A percentile compares a stretch with the other conserved stretches of the same genome.
These are phyloP conservation scores for Gossypium thurberi DNA, from an alignment of 345 rosid genomes.

Conservation along the genomic window DNA sequence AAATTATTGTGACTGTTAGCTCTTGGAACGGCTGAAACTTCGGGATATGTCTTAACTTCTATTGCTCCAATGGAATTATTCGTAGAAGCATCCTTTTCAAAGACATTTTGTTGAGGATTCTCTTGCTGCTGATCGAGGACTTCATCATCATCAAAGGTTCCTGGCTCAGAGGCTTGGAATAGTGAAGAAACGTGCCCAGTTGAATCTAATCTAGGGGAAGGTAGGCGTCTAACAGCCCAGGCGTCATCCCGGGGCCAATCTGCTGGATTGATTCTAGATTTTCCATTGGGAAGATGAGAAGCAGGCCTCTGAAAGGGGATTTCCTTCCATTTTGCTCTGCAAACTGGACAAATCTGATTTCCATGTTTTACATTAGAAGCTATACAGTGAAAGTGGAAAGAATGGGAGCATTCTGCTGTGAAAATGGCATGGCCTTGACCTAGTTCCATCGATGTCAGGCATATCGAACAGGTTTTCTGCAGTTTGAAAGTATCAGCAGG, in stretches of 20 bases:
- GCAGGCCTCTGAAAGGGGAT: conserved; percentile 61
- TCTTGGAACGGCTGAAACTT: conserved; percentile 52
- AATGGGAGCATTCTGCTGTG: conserved; percentile 95
- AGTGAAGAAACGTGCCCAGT: conserved; percentile 43
- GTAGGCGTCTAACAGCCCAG: conserved; percentile 52
- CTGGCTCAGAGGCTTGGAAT: conserved; percentile 53
- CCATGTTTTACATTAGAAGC: conserved; percentile 85
- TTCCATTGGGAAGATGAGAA: conserved; percentile 32
- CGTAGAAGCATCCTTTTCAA: conserved; percentile 20
- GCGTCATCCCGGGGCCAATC: conserved; percentile 59
- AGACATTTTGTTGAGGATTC: conserved; percentile 16
- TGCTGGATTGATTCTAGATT: conserved; percentile 34
- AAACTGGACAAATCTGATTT: conserved; percentile 71
- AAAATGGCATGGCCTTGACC: conserved; percentile 95
- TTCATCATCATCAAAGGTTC: conserved; percentile 76
- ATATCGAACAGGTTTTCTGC: conserved; percentile 90
- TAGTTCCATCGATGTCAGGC: conserved; percentile 64
- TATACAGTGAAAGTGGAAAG: conserved; percentile 95
- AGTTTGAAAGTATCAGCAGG: conserved; percentile 16
- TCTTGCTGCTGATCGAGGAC: conserved; percentile 40
- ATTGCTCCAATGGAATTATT: conserved; percentile 28
- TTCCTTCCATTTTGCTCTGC: conserved; percentile 55
- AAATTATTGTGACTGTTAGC: conserved; percentile 52
- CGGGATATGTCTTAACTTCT: conserved; percentile 61
- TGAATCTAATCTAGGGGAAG: conserved; percentile 40